Base-by-base conservation (phyloP, 441 rosid species). In the Mallotus repandus region DNA sequence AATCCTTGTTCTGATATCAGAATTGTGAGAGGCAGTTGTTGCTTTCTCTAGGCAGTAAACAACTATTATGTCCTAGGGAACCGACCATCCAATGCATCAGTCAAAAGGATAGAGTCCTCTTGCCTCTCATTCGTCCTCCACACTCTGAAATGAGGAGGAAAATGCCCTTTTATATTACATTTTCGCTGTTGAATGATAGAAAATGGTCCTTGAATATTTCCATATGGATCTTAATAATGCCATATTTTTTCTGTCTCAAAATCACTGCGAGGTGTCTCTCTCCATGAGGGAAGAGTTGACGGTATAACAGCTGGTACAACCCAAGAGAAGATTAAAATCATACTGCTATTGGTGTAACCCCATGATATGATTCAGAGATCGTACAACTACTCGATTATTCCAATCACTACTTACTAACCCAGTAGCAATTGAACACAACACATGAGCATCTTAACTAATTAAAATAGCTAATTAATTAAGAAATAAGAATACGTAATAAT, bases 181-280 rank as follows among this genome's bases (percentile, higher is more conserved):
- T 93, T 96, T 66, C 94, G 91, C 71, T 93, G 89, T 83, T 93
- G 97, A 68, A 85, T 90, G 75, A 93, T 85, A 7, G 98, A 93
- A 80, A 96, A 96, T 62, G 98, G 96, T 29, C 99, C 99, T 80
- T 96, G 99, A 46, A 83, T 78, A 81, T 96, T 96, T 71, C 97
- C 97, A 75, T 94, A 81, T 59, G 98, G 98, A 84, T 96, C 99
- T 79, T 81, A 72, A 80, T 96, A 93, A 81, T 89, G 88, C 99
- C 98, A 93, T 10, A 86, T 86, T 81, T 96, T 96, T 77, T 96
- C 96, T 8, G 97, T 71, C 74, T 96, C 98, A 78, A 69, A 71
- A 71, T 86, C 82, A 70, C 69, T 68, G 72, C 76, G 77, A 55
- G 84, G 76, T 63, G 76, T 85, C 79, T 85, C 87, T 69, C 68